Conservation (phyloP, 169 alveolate species). For the Plasmodium ovale region DNA sequence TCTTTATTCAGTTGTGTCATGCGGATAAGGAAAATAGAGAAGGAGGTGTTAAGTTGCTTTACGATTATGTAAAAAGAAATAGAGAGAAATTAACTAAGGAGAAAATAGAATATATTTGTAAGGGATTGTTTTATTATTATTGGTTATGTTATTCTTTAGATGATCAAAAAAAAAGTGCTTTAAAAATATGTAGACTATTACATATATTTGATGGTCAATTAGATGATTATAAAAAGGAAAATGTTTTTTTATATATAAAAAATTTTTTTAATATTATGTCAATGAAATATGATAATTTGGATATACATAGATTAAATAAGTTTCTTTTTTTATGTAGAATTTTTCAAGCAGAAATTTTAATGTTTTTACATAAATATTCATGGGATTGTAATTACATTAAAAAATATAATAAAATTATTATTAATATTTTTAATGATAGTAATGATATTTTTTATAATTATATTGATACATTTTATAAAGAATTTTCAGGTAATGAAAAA, state of each 20-base stretch:
- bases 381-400: slow-evolving; percentile 34
- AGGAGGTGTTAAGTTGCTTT: slow-evolving; percentile 17
- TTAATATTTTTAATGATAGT: slow-evolving; percentile 26
- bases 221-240: not conserved
- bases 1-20: slow-evolving; percentile 41
- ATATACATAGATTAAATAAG: slow-evolving; percentile 45
- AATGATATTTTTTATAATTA: slow-evolving; percentile 38
- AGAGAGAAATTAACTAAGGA: not conserved
- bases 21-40: slow-evolving; percentile 53
- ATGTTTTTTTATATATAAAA: slow-evolving; percentile 42
- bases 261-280: slow-evolving; percentile 51
- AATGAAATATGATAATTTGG: slow-evolving; percentile 36
- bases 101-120: slow-evolving; percentile 34
- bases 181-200: slow-evolving; percentile 42
- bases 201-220: slow-evolving; percentile 17
- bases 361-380: slow-evolving; percentile 42
- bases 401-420: slow-evolving; percentile 44
- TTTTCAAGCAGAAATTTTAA: slow-evolving; percentile 50
- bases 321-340: slow-evolving; percentile 45
- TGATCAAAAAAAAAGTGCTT: slow-evolving; percentile 39
- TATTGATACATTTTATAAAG: slow-evolving; percentile 56
- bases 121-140: slow-evolving; percentile 56
- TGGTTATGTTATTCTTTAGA: slow-evolving; percentile 63
- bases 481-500: slow-evolving; percentile 41
- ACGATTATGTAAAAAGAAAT: slow-evolving; percentile 12